Conservation (phyloP, 2,329 filamentous ascomycete genomes). For the Furcasterigmium furcatum region DNA sequence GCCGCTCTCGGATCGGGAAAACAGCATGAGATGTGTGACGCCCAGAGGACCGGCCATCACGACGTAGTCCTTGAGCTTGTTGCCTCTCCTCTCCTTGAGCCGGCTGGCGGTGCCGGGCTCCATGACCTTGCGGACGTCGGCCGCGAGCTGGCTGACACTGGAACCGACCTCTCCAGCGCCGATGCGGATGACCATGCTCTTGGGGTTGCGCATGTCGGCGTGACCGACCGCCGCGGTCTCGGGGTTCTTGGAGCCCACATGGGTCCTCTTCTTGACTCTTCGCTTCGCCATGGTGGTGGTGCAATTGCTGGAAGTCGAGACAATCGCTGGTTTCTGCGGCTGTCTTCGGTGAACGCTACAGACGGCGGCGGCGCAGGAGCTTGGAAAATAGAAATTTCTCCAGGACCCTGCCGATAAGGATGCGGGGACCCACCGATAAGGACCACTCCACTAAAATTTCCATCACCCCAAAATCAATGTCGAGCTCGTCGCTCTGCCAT, state of each 20-base stretch:
- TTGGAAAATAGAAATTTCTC: constrained; percentile 1
- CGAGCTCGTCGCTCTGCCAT: neutral
- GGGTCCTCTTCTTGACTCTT: constrained; percentile 86
- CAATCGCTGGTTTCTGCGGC: neutral
- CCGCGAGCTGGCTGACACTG: constrained; percentile 85
- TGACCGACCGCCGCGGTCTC: constrained; percentile 52
- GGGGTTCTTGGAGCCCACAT: constrained; percentile 64
- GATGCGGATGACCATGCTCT: constrained; percentile 98
- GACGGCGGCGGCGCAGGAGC: neutral
- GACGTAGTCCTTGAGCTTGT: constrained; percentile 87
- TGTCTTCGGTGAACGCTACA: neutral
- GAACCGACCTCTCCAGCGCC: constrained; percentile 91
- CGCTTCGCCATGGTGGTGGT: constrained; percentile 67
- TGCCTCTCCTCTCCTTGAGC: constrained; percentile 84
- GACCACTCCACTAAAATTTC: neutral
- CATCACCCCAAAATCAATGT: neutral
- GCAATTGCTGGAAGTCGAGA: neutral
- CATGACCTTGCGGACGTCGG: constrained; percentile 91
- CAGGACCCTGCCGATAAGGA: neutral
- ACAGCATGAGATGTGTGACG: constrained; percentile 88
- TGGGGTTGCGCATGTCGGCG: constrained; percentile 68
- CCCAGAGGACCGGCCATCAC: constrained; percentile 94
- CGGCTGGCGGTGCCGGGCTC: constrained; percentile 89
- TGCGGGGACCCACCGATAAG: neutral
- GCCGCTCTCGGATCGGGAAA: constrained; percentile 83